Base-by-base conservation (phyloP, 306 rosid genomes). In the Prunus armeniaca region DNA sequence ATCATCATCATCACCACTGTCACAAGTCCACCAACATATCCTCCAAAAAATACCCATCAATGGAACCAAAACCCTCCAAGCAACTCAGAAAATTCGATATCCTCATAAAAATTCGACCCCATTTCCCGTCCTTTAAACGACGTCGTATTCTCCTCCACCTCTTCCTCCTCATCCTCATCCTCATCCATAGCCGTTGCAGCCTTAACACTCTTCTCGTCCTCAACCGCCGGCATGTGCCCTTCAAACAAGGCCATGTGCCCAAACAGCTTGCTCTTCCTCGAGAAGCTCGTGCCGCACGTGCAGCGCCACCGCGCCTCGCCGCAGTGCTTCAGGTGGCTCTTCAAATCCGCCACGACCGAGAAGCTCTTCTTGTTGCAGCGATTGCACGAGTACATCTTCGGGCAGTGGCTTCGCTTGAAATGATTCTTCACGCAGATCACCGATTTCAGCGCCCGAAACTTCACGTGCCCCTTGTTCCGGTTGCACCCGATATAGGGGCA, bases 341-440 rank as follows among this genome's bases (percentile, higher is more conserved):
- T 91, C 87, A 93, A 67, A 65, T 93, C 98, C 45, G 91, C 87
- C 76, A 91, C 79, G 67, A 94, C 94, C 0, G 98, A 87, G 70
- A 91, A 94, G 43, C 79, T 86, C 89, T 89, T 94, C 86, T 82
- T 90, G 67, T 84, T 80, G 80, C 98, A 94, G 0, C 93, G 88
- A 25, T 88, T 77, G 51, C 97, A 91, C 14, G 91, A 77, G 50
- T 82, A 91, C 94, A 89, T 82, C 86, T 91, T 94, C 2, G 98
- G 98, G 30, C 98, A 94, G 68, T 94, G 98, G 79, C 96, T 94
- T 51, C 98, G 74, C 78, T 90, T 91, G 89, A 94, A 94, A 82
- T 94, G 98, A 34, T 91, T 94, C 87, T 85, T 91, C 81, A 91
- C 84, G 82, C 93, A 94, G 12, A 85, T 75, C 62, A 84, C 83